Conservation (phyloP, 306 rosid species). For the Rosa chinensis region DNA sequence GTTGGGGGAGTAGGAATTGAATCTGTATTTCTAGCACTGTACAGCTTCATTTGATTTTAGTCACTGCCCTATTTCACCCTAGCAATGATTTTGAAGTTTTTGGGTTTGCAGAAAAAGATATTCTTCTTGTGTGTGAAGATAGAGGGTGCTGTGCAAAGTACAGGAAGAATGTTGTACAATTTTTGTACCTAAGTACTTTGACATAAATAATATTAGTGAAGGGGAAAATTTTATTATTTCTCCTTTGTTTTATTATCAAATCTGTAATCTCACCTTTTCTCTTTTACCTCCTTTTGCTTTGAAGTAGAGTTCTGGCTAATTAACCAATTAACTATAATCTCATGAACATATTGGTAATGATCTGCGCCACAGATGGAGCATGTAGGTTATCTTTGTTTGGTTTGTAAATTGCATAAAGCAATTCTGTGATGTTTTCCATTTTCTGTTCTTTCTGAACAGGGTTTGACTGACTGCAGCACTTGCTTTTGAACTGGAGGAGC, state of each 20-base stretch:
- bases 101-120: slow-evolving; percentile 43
- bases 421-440: slow-evolving; percentile 4
- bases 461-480: slow-evolving; percentile 8
- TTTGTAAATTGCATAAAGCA: slow-evolving; percentile 4
- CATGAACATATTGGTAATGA: neutral
- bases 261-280: slow-evolving; percentile 8
- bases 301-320: neutral
- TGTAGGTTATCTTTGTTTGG: slow-evolving; percentile 1
- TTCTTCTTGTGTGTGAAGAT: slow-evolving; percentile 41
- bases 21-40: slow-evolving; percentile 35
- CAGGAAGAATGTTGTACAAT: slow-evolving; percentile 42
- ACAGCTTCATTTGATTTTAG: slow-evolving; percentile 34
- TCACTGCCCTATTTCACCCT: slow-evolving; percentile 33
- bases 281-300: neutral
- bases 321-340: neutral
- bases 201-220: slow-evolving; percentile 45
- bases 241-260: slow-evolving; percentile 35
- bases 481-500: slow-evolving; percentile 8
- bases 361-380: neutral
- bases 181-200: slow-evolving; percentile 44
- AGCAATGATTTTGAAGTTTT: slow-evolving; percentile 41
- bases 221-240: slow-evolving; percentile 59
- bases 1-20: slow-evolving; percentile 42
- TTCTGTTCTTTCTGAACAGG: slow-evolving; percentile 21
- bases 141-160: slow-evolving; percentile 30